phyloP scores from a whole-genome alignment of 306 rosid species.

The Sindora glabra region DNA sequence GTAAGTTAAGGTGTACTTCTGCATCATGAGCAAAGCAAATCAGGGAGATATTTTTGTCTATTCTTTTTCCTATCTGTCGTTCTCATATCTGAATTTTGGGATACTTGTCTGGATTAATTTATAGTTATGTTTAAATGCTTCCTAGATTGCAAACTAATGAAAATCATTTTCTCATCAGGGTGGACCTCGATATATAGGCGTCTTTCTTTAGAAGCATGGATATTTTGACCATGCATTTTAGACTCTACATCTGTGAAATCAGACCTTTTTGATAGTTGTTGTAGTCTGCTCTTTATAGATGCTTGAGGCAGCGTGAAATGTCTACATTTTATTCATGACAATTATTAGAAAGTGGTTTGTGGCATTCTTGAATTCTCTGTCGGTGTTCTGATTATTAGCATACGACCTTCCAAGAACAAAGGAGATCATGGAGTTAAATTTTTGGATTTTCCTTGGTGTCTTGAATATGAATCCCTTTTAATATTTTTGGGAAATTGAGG shows the following conservation, averaged over 20 bases:
- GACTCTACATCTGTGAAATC: not conserved
- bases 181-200: conserved; percentile 12
- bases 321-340: too few relatives aligned
- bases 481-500: too few relatives aligned
- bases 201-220: conserved; percentile 12
- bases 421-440: too few relatives aligned
- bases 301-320: too few relatives aligned
- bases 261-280: too few relatives aligned
- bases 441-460: too few relatives aligned
- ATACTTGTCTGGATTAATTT: conserved; percentile 28
- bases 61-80: conserved; percentile 14
- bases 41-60: conserved; percentile 30
- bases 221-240: conserved; percentile 16
- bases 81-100: conserved; percentile 27
- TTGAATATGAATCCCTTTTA: too few relatives aligned
- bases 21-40: conserved; percentile 31
- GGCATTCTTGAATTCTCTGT: too few relatives aligned
- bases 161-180: conserved; percentile 12
- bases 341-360: too few relatives aligned
- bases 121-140: conserved; percentile 23
- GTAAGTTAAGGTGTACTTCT: conserved; percentile 28
- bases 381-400: too few relatives aligned
- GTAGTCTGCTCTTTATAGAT: too few relatives aligned
- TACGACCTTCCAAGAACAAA: too few relatives aligned
- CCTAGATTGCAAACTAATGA: conserved; percentile 18